These are phyloP conservation scores for Pseudozyma flocculosa DNA, from an alignment of 1,284 basidiomycete species.

Conservation along the genomic window DNA sequence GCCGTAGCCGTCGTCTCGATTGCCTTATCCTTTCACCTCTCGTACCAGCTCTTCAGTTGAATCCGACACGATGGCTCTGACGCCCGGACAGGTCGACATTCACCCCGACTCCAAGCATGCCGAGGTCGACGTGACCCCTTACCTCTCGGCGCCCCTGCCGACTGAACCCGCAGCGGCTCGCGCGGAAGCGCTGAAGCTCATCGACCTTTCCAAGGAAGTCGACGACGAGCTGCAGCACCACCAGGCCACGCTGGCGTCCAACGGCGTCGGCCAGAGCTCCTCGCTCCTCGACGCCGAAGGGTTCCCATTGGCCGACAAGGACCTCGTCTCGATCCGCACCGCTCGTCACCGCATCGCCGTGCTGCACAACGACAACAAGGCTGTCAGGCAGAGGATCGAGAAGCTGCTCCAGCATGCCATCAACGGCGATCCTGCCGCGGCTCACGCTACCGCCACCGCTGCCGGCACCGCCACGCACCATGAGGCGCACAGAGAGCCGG, in stretches of 20 bases:
- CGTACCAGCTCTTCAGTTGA: too few relatives aligned
- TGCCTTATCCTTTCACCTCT: too few relatives aligned
- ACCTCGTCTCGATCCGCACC: slow-evolving; percentile 38
- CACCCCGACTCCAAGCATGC: not conserved
- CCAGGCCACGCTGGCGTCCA: slow-evolving; percentile 15
- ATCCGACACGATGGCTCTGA: not conserved
- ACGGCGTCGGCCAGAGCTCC: slow-evolving; percentile 29
- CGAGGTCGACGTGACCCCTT: slow-evolving; percentile 12
- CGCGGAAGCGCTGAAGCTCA: slow-evolving; percentile 17
- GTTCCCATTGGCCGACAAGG: slow-evolving; percentile 40
- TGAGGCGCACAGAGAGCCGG: too few relatives aligned
- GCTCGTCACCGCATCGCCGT: slow-evolving; percentile 35
- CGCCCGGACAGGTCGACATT: not conserved
- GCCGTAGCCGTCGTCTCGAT: too few relatives aligned
- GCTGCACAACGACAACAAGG: slow-evolving; percentile 39
- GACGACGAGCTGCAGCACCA: slow-evolving; percentile 25
- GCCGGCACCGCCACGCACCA: too few relatives aligned
- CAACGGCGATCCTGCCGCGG: slow-evolving; percentile 12
- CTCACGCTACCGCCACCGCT: not conserved
- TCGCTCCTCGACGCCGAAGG: slow-evolving; percentile 39
- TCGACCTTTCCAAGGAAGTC: slow-evolving; percentile 25
- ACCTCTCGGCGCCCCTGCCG: slow-evolving; percentile 13
- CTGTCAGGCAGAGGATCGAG: slow-evolving; percentile 21
- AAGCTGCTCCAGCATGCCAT: slow-evolving; percentile 33
- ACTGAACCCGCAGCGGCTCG: slow-evolving; percentile 15